A percentile compares a stretch with the other conserved stretches of the same genome.
Conservation (phyloP, 306 rosid species). For the Malus fusca region DNA sequence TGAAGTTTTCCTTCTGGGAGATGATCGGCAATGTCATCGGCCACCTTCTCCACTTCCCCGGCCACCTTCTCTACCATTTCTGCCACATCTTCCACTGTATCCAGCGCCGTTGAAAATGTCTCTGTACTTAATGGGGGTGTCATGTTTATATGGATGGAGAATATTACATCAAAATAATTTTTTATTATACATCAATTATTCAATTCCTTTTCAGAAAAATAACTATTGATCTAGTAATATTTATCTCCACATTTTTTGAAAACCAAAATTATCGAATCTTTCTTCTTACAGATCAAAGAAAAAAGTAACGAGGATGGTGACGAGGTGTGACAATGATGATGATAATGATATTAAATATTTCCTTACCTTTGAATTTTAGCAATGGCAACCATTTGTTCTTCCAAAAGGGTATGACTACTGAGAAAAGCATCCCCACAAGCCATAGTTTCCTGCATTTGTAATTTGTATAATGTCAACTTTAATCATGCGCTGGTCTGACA, state of each 20-base stretch:
- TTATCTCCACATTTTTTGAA: neutral
- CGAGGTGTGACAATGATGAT: neutral
- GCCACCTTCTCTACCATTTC: constrained; percentile 50
- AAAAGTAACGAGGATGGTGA: neutral
- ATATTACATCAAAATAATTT: neutral
- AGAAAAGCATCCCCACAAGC: constrained; percentile 40
- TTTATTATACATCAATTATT: neutral
- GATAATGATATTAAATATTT: neutral
- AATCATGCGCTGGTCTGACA: neutral
- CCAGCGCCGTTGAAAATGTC: constrained; percentile 31
- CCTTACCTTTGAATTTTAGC: constrained; percentile 35
- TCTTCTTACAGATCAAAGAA: neutral
- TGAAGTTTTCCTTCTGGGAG: constrained; percentile 35
- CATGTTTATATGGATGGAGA: neutral
- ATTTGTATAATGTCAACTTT: too few species aligned
- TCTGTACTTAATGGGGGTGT: constrained; percentile 16
- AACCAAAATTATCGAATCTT: neutral
- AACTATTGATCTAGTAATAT: neutral
- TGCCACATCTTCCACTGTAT: constrained; percentile 29
- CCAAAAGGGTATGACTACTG: constrained; percentile 35
- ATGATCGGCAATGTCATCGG: constrained; percentile 31
- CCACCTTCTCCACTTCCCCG: constrained; percentile 42
- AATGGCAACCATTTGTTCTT: constrained; percentile 55
- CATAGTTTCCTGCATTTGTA: constrained; percentile 42
- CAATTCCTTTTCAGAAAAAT: neutral